Conservation (phyloP, 2,329 filamentous ascomycete genomes). For the Didymella keratinophila region DNA sequence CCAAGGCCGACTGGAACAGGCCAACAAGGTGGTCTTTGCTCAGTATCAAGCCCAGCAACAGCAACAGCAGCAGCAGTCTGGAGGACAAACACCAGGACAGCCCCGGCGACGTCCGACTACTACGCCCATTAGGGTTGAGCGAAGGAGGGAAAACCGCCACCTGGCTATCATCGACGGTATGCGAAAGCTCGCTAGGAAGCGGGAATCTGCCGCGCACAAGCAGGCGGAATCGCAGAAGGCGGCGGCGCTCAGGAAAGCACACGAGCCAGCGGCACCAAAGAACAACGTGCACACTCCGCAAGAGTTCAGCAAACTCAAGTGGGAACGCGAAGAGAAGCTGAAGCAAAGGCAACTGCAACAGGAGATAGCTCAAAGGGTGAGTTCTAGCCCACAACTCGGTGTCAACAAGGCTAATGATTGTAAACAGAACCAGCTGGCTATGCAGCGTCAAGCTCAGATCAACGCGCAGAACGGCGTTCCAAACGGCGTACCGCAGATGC, state of each 20-base stretch:
- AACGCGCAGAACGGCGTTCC: constrained; percentile 50
- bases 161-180: constrained; percentile 91
- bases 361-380: constrained; percentile 60
- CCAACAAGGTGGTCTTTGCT: constrained; percentile 65
- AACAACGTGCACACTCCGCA: constrained; percentile 75
- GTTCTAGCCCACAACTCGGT: constrained; percentile 7
- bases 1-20: constrained; percentile 68
- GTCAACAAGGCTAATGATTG: constrained; percentile 21
- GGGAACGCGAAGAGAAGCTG: constrained; percentile 79
- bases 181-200: constrained; percentile 93
- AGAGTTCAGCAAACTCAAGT: constrained; percentile 88
- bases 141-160: constrained; percentile 84
- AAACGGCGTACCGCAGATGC: constrained; percentile 51
- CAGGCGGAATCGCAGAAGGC: constrained; percentile 76
- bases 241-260: constrained; percentile 81
- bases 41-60: constrained; percentile 64
- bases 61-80: constrained; percentile 61
- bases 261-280: constrained; percentile 70
- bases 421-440: constrained; percentile 45
- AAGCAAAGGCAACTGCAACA: constrained; percentile 64
- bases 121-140: constrained; percentile 81
- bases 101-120: constrained; percentile 72
- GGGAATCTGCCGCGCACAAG: constrained; percentile 85
- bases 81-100: constrained; percentile 58
- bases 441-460: constrained; percentile 49